Evolutionary conservation across 2,329 filamentous ascomycete genomes (phyloP).

Genomic region (Fonsecaea multimorphosa): DNA sequence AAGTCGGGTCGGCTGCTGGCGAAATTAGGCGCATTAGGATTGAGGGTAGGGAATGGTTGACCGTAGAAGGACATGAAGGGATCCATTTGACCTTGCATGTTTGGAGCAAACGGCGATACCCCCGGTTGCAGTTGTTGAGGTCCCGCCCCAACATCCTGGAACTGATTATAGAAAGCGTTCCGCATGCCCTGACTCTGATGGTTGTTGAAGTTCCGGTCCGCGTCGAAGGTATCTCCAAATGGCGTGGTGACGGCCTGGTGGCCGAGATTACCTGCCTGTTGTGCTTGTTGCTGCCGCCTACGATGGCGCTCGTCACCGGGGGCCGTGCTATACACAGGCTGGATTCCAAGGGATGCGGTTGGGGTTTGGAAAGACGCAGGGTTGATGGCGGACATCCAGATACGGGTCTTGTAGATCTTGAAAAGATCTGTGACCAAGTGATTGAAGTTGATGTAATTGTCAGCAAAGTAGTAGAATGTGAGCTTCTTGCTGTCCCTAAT

Average conservation of each 20-base stretch:
- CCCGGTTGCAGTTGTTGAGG: slow-evolving; percentile 43
- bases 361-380: slow-evolving; percentile 91
- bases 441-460: slow-evolving; percentile 97
- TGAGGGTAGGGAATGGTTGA: slow-evolving; percentile 42
- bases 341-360: slow-evolving; percentile 66
- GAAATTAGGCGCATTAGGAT: slow-evolving; percentile 36
- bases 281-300: slow-evolving; percentile 40
- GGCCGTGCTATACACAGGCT: slow-evolving; percentile 52
- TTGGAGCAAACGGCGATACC: slow-evolving; percentile 42
- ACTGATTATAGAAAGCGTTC: slow-evolving; percentile 31
- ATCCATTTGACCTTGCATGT: slow-evolving; percentile 40
- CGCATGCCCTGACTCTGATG: slow-evolving; percentile 29
- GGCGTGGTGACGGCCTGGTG: slow-evolving; percentile 33
- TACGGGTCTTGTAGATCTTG: slow-evolving; percentile 98
- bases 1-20: slow-evolving; percentile 38
- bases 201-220: slow-evolving; percentile 34
- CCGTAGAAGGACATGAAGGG: slow-evolving; percentile 36
- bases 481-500: slow-evolving; percentile 96
- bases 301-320: slow-evolving; percentile 33
- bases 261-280: slow-evolving; percentile 20
- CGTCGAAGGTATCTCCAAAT: slow-evolving; percentile 35
- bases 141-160: slow-evolving; percentile 32
- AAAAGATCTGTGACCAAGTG: slow-evolving; percentile 95
- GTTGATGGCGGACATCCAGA: slow-evolving; percentile 99
- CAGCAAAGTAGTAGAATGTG: slow-evolving; percentile 98